Evolutionary conservation across 2,329 filamentous ascomycete genomes (phyloP), one percentile per base, ranked within the genome.

Genomic region (Botrytis deweyae): DNA sequence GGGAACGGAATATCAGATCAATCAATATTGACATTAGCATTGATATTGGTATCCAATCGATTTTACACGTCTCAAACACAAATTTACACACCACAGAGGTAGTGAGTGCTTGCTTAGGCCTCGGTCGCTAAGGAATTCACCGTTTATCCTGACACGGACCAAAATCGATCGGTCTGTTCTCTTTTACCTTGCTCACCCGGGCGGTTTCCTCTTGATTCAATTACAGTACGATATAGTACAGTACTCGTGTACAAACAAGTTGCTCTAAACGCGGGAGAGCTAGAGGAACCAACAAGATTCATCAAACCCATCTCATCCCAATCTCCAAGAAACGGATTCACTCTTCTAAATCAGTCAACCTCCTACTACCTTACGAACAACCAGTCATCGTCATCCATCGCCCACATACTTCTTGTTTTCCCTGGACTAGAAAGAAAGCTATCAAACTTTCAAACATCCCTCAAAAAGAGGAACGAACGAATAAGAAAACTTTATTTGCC

Each of bases 121-220:
- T 73, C 68, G 70, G 75, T 76, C 76, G 75, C 74, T 77, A 77
- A 76, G 72, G 72, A 76, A 74, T 75, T 75, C 62, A 61, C 63
- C 69, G 44, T 61, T n/a, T 29, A 58, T 62, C 68, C 40, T 22
- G 25, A 44, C 49, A 58, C 65, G 25, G 33, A 40, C 65, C 46
- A 20, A 40, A 68, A 38, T 42, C 49, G 14, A 29, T 20, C 65
- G n/a, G 46, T 68, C 46, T 68, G 33, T 61, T 70, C 49, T 55
- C 49, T 55, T n/a, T 55, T 55, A n/a, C 49, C 25, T 55, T 55
- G 49, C 49, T 55, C 49, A 14, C 25, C 12, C 49, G n/a, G 49
- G 49, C n/a, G 49, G 49, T 55, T 55, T 55, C 52, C 66, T 33
- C 36, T 38, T 40, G 36, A 52, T 65, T 33, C 52, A 40, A 40